Evolutionary conservation across 108 stramenopile genomes (phyloP), one percentile per base, ranked within the genome.

Genomic region (Stephanodiscus minutulus): DNA sequence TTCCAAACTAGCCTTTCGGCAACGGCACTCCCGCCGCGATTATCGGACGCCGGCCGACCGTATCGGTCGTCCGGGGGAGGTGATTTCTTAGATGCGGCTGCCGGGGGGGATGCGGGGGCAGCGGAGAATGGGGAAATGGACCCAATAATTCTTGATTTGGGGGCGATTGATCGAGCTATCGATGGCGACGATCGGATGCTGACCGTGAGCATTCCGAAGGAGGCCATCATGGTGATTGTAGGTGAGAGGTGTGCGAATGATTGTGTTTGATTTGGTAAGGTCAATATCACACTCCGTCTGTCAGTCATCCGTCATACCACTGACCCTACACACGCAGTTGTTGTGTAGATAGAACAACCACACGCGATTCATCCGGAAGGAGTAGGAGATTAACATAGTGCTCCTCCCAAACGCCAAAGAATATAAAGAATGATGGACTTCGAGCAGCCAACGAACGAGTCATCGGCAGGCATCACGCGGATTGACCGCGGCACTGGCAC

Each of bases 401-500:
- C n/a, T n/a, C n/a, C n/a, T n/a, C n/a, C n/a, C n/a, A n/a, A n/a
- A n/a, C n/a, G n/a, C n/a, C n/a, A n/a, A n/a, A n/a, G n/a, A n/a
- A n/a, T n/a, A n/a, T n/a, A n/a, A n/a, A n/a, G n/a, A n/a, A 37
- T 60, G 59, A 60, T 60, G 59, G 59, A 60, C 33, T 22, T 60
- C 10, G 59, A 60, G 17, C 35, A 35, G 17, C 36, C 59, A n/a
- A 31, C 55, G 5, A 29, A 56, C 29, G 31, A 60, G 12, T 36
- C 59, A 2, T 21, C 59, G 2, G 18, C 59, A 9, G 35, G 59
- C 15, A 41, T 60, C 35, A 39, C 59, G 15, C 59, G 59, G 0
- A 41, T 64, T 33, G 60, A 59, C 27, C 52, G 78, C 37, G 67
- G 72, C 4, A 31, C 67, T 12, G 75, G 70, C 49, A 74, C 73